Base-by-base conservation (phyloP, 2,329 filamentous ascomycete genomes). In the Pseudogymnoascus destructans region DNA sequence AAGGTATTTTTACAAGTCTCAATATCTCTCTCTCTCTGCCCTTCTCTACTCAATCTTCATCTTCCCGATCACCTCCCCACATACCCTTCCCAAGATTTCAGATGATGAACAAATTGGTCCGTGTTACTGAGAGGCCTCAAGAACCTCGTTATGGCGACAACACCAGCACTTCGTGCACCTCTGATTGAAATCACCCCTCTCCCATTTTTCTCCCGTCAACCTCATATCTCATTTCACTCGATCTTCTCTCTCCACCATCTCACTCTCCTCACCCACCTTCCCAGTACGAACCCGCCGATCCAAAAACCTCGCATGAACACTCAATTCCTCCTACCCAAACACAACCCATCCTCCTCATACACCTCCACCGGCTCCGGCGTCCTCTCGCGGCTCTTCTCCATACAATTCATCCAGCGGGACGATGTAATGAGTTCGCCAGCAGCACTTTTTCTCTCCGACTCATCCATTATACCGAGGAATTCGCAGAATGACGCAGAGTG, bases 91-190 rank as follows among this genome's bases (percentile, higher is more conserved):
- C 46, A 30, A 30, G 46, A 52, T 35, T 56, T 38, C 35, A 56
- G n/a, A 56, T 56, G 54, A 56, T 56, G 54, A 56, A 38, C 54
- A 36, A 56, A 56, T 56, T 56, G 54, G 54, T 56, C 54, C 54
- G 54, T 56, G 54, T 56, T 56, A 56, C 54, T 56, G 54, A 56
- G 54, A 38, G 54, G 33, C 54, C 33, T 56, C 30, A 56, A 38
- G 33, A 33, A 33, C 33, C 54, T 38, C 54, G 54, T 38, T 56
- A 56, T 56, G 54, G 54, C 54, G 54, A 56, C 15, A 58, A 56
- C 17, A 56, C 54, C 54, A 56, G 54, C 54, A 38, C 54, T 38
- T 38, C n/a, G 54, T 38, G 54, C 54, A 56, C 54, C 36, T 56
- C 54, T 56, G 54, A 56, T 56, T 56, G 35, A 27, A 56, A 35